Conservation (phyloP, 2,329 filamentous ascomycete species). For the Chaetomiaceae sp. region DNA sequence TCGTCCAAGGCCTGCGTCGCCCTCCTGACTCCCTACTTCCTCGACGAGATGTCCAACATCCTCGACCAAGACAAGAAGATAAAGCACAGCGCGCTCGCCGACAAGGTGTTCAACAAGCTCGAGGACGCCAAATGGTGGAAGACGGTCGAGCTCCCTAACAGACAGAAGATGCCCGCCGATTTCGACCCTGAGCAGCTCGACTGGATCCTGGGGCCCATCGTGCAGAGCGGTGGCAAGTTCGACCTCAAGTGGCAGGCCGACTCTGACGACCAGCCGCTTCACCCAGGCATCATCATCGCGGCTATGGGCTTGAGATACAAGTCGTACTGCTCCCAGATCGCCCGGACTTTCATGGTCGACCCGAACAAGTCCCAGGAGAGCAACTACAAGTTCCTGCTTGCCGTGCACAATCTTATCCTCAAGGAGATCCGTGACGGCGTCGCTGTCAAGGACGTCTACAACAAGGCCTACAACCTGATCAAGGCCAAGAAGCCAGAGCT, state of each 20-base stretch:
- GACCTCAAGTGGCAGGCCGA: constrained; percentile 78
- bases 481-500: constrained; percentile 90
- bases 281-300: constrained; percentile 89
- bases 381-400: constrained; percentile 84
- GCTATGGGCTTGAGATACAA: constrained; percentile 91
- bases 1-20: constrained; percentile 92
- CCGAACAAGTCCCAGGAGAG: constrained; percentile 94
- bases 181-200: constrained; percentile 88
- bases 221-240: constrained; percentile 94
- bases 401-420: constrained; percentile 82
- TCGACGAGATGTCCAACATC: constrained; percentile 96
- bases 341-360: constrained; percentile 91
- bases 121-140: constrained; percentile 95
- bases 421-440: constrained; percentile 87
- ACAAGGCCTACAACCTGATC: constrained; percentile 75
- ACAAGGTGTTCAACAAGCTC: constrained; percentile 85
- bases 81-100: constrained; percentile 79
- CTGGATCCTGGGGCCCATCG: constrained; percentile 85
- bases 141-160: constrained; percentile 63
- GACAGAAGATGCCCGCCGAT: constrained; percentile 74
- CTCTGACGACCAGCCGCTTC: constrained; percentile 75
- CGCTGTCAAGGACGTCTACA: constrained; percentile 83
- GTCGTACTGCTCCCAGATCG: constrained; percentile 89
- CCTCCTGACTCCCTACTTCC: constrained; percentile 92
- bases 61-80: constrained; percentile 97